Evolutionary conservation across 192 early-diverging fungal genomes (phyloP).

Genomic region (Coemansia sp.): DNA sequence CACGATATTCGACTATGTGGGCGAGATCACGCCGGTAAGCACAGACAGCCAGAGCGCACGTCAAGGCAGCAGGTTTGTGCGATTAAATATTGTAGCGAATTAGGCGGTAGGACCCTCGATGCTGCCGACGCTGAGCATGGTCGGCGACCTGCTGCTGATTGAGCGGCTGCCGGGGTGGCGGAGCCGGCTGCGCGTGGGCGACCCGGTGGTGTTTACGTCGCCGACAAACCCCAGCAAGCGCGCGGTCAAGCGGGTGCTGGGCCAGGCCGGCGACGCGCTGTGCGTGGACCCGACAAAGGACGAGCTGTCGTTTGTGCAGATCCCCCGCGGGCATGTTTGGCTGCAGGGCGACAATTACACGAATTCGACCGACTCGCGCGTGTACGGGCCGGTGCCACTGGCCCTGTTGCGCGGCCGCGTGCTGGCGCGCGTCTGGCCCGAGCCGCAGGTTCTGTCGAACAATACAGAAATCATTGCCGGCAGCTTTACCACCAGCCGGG

Average conservation of each 20-base stretch:
- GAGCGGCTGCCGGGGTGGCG: slow-evolving; percentile 62
- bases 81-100: neutral
- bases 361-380: slow-evolving; percentile 87
- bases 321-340: slow-evolving; percentile 88
- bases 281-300: slow-evolving; percentile 68
- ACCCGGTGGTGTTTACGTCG: slow-evolving; percentile 73
- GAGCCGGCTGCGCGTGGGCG: slow-evolving; percentile 57
- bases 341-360: slow-evolving; percentile 85
- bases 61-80: too few relatives aligned
- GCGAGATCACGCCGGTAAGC: slow-evolving; percentile 72
- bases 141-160: slow-evolving; percentile 70
- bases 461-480: slow-evolving; percentile 32
- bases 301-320: slow-evolving; percentile 61
- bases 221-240: slow-evolving; percentile 62
- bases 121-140: slow-evolving; percentile 84
- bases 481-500: slow-evolving; percentile 2
- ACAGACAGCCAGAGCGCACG: neutral
- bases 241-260: slow-evolving; percentile 81
- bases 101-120: slow-evolving; percentile 77
- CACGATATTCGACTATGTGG: slow-evolving; percentile 67
- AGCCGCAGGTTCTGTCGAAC: slow-evolving; percentile 13
- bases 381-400: slow-evolving; percentile 82
- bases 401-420: slow-evolving; percentile 76
- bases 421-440: slow-evolving; percentile 57
- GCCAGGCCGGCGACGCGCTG: slow-evolving; percentile 76